Evolutionary conservation across 1,284 basidiomycete species (phyloP).

Genomic region (Peniophora sp.): DNA sequence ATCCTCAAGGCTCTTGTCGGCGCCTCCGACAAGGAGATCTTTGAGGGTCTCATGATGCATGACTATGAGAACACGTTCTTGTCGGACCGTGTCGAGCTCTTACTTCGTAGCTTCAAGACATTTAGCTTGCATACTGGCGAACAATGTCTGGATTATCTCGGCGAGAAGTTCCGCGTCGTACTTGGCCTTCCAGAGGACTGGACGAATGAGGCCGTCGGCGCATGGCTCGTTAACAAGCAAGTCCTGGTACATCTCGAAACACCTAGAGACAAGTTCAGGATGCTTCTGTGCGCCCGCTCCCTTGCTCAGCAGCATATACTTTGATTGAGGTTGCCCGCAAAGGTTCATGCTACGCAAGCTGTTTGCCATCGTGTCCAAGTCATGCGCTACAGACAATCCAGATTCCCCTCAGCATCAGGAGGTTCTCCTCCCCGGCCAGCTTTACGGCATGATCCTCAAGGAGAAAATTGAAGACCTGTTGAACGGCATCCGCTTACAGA

Average conservation of each 20-base stretch:
- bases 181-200: slow-evolving; percentile 91
- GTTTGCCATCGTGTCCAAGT: slow-evolving; percentile 86
- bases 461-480: slow-evolving; percentile 92
- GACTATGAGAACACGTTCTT: slow-evolving; percentile 97
- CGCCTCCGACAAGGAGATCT: slow-evolving; percentile 95
- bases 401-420: slow-evolving; percentile 99
- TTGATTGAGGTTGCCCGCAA: too few species aligned
- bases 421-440: slow-evolving; percentile 86
- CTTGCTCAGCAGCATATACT: too few species aligned
- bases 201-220: slow-evolving; percentile 79
- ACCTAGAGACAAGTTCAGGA: slow-evolving; percentile 92
- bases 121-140: slow-evolving; percentile 86
- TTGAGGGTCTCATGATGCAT: slow-evolving; percentile 95
- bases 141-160: slow-evolving; percentile 94
- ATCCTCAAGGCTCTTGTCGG: slow-evolving; percentile 93
- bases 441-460: slow-evolving; percentile 98
- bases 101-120: slow-evolving; percentile 94
- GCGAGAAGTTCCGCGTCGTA: slow-evolving; percentile 95
- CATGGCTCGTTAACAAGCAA: slow-evolving; percentile 80
- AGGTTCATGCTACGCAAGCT: slow-evolving; percentile 98
- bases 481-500: slow-evolving; percentile 66
- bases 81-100: slow-evolving; percentile 95
- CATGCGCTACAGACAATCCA: slow-evolving; percentile 92
- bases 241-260: slow-evolving; percentile 87
- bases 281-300: slow-evolving; percentile 71